Conservation (phyloP, 2,329 filamentous ascomycete species). For the Ceratocystis destructans region DNA sequence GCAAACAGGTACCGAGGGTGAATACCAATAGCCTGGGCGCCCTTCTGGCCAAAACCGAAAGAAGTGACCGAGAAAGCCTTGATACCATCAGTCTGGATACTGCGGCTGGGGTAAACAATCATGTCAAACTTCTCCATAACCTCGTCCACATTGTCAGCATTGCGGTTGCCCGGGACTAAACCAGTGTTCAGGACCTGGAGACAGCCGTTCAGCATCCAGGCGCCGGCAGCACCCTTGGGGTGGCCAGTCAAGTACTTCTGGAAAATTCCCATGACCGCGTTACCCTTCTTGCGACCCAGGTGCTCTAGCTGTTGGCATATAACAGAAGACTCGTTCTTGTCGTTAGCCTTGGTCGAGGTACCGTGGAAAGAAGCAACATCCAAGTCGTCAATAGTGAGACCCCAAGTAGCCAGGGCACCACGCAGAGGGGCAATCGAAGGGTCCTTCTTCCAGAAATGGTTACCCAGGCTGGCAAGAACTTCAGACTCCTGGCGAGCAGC, state of each 20-base stretch:
- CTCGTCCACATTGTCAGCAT: slow-evolving; percentile 93
- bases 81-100: slow-evolving; percentile 92
- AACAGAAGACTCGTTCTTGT: slow-evolving; percentile 98
- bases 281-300: slow-evolving; percentile 89
- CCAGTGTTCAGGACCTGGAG: slow-evolving; percentile 90
- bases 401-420: slow-evolving; percentile 93
- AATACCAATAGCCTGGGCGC: slow-evolving; percentile 90
- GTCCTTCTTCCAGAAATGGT: slow-evolving; percentile 98
- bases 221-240: slow-evolving; percentile 96
- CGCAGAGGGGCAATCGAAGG: slow-evolving; percentile 85
- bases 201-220: slow-evolving; percentile 99
- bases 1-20: slow-evolving; percentile 94
- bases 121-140: slow-evolving; percentile 96
- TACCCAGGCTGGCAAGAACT: slow-evolving; percentile 80
- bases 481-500: slow-evolving; percentile 85
- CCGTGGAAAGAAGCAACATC: slow-evolving; percentile 96
- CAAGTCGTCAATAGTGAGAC: slow-evolving; percentile 90
- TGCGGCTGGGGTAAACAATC: slow-evolving; percentile 90
- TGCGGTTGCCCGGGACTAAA: slow-evolving; percentile 90
- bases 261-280: slow-evolving; percentile 92
- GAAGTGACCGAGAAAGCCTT: slow-evolving; percentile 99
- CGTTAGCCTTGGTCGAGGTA: slow-evolving; percentile 94
- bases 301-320: slow-evolving; percentile 94
- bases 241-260: slow-evolving; percentile 98
- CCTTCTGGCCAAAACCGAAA: slow-evolving; percentile 98